These are phyloP conservation scores for Phlyctochytrium planicorne DNA, from an alignment of 192 early-diverging fungal genomes.

Conservation along the genomic window DNA sequence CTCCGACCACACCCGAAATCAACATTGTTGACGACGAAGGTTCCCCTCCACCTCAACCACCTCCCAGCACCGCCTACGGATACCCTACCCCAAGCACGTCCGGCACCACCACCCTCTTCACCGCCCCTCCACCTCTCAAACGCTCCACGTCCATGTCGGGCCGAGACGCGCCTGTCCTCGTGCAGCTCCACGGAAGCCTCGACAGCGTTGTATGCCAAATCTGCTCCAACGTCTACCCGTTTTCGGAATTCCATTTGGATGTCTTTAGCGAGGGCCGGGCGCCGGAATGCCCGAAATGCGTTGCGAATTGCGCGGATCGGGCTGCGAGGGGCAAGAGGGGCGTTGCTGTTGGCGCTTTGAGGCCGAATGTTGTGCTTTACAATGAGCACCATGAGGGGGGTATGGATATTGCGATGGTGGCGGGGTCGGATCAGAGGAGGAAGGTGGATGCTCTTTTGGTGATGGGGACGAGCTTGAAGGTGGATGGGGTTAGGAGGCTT, in stretches of 20 bases:
- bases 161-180: conserved; percentile 64
- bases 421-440: conserved; percentile 28
- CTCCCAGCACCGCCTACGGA: background rate
- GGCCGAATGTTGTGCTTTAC: conserved; percentile 95
- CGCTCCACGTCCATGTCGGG: no score
- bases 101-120: background rate
- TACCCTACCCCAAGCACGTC: conserved; percentile 1
- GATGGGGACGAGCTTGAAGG: conserved; percentile 88
- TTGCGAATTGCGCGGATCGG: conserved; percentile 47
- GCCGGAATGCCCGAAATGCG: conserved; percentile 64
- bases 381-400: conserved; percentile 83
- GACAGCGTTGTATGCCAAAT: conserved; percentile 83
- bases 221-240: conserved; percentile 70
- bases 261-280: conserved; percentile 73
- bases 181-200: conserved; percentile 92
- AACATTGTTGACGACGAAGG: background rate
- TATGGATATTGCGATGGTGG: conserved; percentile 45
- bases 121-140: no score
- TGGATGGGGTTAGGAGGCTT: conserved; percentile 72
- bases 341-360: conserved; percentile 70
- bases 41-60: conserved; percentile 1
- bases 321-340: conserved; percentile 73
- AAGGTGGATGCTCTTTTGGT: conserved; percentile 78
- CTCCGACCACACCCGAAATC: no score
- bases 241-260: conserved; percentile 42